Evolutionary conservation across 306 rosid species (phyloP), one percentile per base, ranked within the genome.

Genomic region (Gastrolobium villosum): DNA sequence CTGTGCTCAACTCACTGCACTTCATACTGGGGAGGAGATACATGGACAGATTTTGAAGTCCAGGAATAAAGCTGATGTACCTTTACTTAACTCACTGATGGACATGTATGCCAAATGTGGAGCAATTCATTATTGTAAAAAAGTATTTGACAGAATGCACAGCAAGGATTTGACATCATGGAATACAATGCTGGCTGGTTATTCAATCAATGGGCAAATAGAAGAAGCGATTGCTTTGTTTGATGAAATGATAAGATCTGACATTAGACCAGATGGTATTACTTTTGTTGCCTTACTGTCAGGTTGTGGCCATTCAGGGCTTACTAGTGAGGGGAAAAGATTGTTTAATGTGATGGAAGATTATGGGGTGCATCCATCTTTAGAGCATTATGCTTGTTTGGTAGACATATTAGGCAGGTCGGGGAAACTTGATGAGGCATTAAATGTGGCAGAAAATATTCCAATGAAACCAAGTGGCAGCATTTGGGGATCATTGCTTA

Each of bases 101-200:
- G 92, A 88, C 65, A 83, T 86, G 95, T 86, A 88, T 76, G 92
- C 90, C 13, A 90, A 88, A 87, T 86, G 88, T 52, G 95, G 92
- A 46, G 87, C 78, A 45, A 74, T 86, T 59, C 78, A 79, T 76
- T 90, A 83, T 57, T 80, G 90, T 75, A 56, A 76, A 49, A 86
- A 81, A 64, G 83, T 86, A 30, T 90, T 88, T 73, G 70, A 83
- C 10, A 59, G 50, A 39, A 83, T 86, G 89, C 85, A 41, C 6
- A 37, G 46, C 31, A 84, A 75, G 76, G 92, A 86, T 72, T 83
- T 86, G 74, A 86, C 89, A 3, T 78, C 94, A 2, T 86, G 94
- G 92, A 90, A 90, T 70, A 90, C 87, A 40, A 75, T 88, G 82
- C 84, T 90, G 6, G 64, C 75, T 6, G 92, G 92, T 3, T 83